Evolutionary conservation across 805 yeast genomes (phyloP).

Genomic region (Hanseniaspora meyeri): DNA sequence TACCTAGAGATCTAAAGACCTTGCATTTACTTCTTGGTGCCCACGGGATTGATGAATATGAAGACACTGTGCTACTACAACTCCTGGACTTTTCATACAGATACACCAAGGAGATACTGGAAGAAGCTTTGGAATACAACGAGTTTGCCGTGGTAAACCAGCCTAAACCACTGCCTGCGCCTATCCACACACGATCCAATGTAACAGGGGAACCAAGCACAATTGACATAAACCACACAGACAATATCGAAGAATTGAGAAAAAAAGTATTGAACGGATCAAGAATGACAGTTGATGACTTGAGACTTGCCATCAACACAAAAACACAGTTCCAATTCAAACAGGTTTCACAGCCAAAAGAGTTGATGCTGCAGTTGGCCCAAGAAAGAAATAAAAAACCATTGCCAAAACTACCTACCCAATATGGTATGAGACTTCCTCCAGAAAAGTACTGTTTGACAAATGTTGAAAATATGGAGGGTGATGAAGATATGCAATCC

Average conservation of each 20-base stretch:
- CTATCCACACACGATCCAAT: slow-evolving; percentile 7
- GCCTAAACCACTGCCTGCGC: slow-evolving; percentile 17
- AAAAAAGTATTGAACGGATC: slow-evolving; percentile 25
- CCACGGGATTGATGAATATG: slow-evolving; percentile 80
- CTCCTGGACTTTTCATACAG: slow-evolving; percentile 91
- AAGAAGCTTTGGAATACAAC: slow-evolving; percentile 78
- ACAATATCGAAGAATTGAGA: slow-evolving; percentile 6
- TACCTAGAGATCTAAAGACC: slow-evolving; percentile 83
- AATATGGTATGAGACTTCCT: slow-evolving; percentile 86
- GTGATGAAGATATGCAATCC: neutral
- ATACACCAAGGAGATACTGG: slow-evolving; percentile 74
- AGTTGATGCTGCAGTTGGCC: slow-evolving; percentile 77
- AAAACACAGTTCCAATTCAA: slow-evolving; percentile 92
- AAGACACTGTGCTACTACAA: slow-evolving; percentile 91
- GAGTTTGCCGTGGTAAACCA: slow-evolving; percentile 51
- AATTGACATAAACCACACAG: neutral
- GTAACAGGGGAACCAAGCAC: slow-evolving; percentile 1
- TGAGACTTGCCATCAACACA: slow-evolving; percentile 84
- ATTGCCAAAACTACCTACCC: slow-evolving; percentile 80
- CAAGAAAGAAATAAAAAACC: slow-evolving; percentile 82
- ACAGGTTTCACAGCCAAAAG: slow-evolving; percentile 86
- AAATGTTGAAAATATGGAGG: slow-evolving; percentile 21
- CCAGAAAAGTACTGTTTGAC: slow-evolving; percentile 95
- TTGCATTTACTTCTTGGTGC: slow-evolving; percentile 85
- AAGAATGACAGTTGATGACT: slow-evolving; percentile 72